These are phyloP conservation scores for Coffea humblotiana DNA, from an alignment of 305 asterid species.

Conservation along the genomic window DNA sequence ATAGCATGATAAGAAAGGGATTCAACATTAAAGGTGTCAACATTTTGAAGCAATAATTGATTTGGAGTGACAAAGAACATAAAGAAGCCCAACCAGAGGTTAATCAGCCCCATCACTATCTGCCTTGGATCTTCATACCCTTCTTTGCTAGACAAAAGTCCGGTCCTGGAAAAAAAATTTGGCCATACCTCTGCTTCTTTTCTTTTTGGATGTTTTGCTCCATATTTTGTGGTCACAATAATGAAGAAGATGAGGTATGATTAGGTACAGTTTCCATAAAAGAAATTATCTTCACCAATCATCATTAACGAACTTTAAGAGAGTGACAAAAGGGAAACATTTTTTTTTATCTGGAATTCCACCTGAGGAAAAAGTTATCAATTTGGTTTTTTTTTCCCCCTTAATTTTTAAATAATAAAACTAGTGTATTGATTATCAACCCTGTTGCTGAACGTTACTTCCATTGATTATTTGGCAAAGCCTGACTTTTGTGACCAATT, in stretches of 20 bases:
- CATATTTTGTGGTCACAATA: background rate
- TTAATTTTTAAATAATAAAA: background rate
- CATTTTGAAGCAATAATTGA: background rate
- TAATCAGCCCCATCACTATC: background rate
- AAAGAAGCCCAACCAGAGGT: background rate
- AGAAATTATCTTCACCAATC: background rate
- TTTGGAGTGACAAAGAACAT: background rate
- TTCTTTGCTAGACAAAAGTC: background rate
- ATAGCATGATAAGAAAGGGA: background rate
- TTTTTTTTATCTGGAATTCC: background rate
- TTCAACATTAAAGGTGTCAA: background rate
- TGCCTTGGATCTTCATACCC: background rate
- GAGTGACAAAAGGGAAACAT: slow-evolving; percentile 1
- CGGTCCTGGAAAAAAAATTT: background rate
- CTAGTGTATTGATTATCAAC: background rate
- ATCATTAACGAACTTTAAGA: background rate
- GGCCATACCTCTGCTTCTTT: background rate
- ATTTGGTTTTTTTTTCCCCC: background rate
- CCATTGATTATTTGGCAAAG: too few species aligned
- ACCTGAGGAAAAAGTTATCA: background rate
- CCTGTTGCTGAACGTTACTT: background rate
- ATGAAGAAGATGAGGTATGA: background rate
- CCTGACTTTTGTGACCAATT: too few species aligned
- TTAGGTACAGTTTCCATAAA: slow-evolving; percentile 7
- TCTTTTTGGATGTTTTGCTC: background rate